phyloP scores from a whole-genome alignment of 257 asterid genomes.

The Solanum dulcamara region DNA sequence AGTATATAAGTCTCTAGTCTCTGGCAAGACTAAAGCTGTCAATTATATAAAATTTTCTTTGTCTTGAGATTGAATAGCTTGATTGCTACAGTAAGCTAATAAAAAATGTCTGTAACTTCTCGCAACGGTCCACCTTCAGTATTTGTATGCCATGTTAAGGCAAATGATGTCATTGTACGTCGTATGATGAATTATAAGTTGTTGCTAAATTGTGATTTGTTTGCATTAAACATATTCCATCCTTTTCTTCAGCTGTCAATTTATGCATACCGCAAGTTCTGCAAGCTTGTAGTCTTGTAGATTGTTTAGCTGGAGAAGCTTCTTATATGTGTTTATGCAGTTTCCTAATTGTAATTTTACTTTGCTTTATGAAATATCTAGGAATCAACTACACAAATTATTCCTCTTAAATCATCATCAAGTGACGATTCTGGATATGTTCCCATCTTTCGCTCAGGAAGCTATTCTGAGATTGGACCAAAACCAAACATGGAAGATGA shows the following conservation, averaged over 20 bases:
- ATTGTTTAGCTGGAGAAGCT: background rate
- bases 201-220: background rate
- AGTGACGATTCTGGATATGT: conserved; percentile 37
- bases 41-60: background rate
- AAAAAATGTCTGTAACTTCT: background rate
- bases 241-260: too few species aligned
- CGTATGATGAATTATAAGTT: background rate
- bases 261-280: background rate
- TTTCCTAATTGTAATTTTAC: background rate
- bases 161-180: too few species aligned
- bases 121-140: background rate
- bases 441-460: conserved; percentile 46
- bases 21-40: background rate
- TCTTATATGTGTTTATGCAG: background rate
- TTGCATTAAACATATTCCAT: background rate
- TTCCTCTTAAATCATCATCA: conserved; percentile 27
- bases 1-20: background rate
- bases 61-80: background rate
- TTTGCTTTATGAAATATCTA: conserved; percentile 10
- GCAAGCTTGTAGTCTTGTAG: background rate
- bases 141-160: background rate
- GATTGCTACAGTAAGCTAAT: background rate
- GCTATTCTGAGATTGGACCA: conserved; percentile 56
- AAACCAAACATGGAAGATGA: conserved; percentile 58
- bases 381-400: conserved; percentile 26